Evolutionary conservation across 2,329 filamentous ascomycete genomes (phyloP).

Genomic region (Arthrobotrys iridis): DNA sequence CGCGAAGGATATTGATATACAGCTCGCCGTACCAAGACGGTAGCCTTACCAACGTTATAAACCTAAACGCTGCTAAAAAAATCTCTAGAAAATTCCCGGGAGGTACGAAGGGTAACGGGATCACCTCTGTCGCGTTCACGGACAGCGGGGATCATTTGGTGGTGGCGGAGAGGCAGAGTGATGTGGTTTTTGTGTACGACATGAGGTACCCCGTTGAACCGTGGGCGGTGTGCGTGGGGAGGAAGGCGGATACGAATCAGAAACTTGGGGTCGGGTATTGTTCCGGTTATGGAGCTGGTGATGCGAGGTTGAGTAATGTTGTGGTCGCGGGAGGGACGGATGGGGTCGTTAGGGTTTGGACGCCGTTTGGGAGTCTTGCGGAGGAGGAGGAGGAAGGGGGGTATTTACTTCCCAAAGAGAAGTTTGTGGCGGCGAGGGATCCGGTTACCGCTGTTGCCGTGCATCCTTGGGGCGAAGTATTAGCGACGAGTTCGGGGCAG

Average conservation of each 20-base stretch:
- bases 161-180: constrained; percentile 64
- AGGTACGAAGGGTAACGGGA: constrained; percentile 61
- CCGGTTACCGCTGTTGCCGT: constrained; percentile 60
- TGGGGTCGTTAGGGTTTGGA: constrained; percentile 63
- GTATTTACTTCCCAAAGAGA: constrained; percentile 58
- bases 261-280: constrained; percentile 63
- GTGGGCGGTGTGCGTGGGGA: constrained; percentile 46
- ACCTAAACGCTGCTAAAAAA: constrained; percentile 51
- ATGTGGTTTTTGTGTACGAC: constrained; percentile 65
- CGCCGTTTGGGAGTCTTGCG: constrained; percentile 52
- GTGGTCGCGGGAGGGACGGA: constrained; percentile 66
- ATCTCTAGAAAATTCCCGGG: background rate
- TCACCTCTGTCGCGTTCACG: constrained; percentile 65
- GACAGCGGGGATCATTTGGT: constrained; percentile 64
- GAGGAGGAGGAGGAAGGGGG: constrained; percentile 55
- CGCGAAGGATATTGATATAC: constrained; percentile 64
- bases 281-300: background rate
- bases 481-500: constrained; percentile 62
- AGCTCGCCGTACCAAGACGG: constrained; percentile 60
- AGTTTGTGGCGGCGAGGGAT: constrained; percentile 60
- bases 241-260: constrained; percentile 61
- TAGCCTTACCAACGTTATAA: constrained; percentile 62
- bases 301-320: constrained; percentile 58
- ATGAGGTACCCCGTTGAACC: constrained; percentile 59
- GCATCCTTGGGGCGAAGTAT: constrained; percentile 60